These are phyloP conservation scores for Paxillus involutus DNA, from an alignment of 768 basidiomycete genomes.

Conservation along the genomic window DNA sequence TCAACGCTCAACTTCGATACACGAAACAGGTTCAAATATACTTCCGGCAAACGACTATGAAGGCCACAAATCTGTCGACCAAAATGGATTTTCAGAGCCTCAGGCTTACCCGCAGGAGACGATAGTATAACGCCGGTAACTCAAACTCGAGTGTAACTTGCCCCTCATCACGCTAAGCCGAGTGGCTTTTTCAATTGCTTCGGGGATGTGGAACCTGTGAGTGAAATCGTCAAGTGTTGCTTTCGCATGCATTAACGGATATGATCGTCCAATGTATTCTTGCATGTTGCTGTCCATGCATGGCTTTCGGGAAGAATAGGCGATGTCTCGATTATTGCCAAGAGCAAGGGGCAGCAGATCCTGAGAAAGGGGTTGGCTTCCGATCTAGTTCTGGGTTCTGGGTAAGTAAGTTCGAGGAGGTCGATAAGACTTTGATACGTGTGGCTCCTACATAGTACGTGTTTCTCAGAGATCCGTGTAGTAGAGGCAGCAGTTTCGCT, in stretches of 20 bases:
- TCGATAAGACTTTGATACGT: no score
- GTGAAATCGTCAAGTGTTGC: no score
- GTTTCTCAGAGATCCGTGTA: no score
- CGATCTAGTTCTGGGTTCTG: no score
- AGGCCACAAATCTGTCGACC: neutral
- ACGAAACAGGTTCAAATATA: no score
- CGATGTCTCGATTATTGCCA: conserved; percentile 34
- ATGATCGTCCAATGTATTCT: conserved; percentile 1
- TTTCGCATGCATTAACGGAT: no score
- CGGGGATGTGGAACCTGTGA: no score
- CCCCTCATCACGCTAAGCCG: neutral
- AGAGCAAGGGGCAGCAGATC: conserved; percentile 32
- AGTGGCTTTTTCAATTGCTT: conserved; percentile 1
- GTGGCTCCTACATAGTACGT: no score
- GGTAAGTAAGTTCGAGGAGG: no score
- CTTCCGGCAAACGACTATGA: neutral
- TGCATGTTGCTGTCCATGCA: conserved; percentile 39
- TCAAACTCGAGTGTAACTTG: neutral
- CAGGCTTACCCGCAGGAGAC: neutral
- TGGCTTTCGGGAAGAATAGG: conserved; percentile 38
- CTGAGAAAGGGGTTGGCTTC: conserved; percentile 28
- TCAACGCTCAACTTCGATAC: no score
- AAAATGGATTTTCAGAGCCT: neutral
- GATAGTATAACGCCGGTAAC: neutral
- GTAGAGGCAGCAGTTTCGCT: no score